phyloP scores from a whole-genome alignment of 192 early-diverging fungal species.

The Gamsiella multidivaricata region DNA sequence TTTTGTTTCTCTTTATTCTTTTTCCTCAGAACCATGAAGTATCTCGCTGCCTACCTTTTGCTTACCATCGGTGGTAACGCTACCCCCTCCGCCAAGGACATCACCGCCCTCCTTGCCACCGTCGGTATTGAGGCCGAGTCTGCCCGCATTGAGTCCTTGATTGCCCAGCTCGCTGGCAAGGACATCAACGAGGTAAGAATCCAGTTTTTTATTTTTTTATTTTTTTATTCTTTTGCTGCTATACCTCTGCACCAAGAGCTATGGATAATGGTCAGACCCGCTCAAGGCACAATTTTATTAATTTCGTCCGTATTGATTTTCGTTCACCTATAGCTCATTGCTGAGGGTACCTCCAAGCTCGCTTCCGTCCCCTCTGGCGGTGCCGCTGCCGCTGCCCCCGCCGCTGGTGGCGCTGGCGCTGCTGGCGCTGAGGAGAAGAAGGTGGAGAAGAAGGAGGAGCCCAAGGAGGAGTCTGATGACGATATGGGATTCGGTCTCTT shows the following conservation, averaged over 20 bases:
- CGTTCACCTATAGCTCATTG: conserved; percentile 74
- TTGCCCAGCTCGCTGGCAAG: conserved; percentile 90
- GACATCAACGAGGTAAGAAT: conserved; percentile 78
- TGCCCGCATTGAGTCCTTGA: conserved; percentile 81
- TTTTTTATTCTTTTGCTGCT: not conserved
- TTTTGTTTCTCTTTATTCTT: conserved; percentile 1
- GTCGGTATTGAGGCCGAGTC: conserved; percentile 94
- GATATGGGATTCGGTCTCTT: conserved; percentile 98
- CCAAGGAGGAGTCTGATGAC: conserved; percentile 90
- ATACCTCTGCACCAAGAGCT: not conserved
- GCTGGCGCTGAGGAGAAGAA: conserved; percentile 53
- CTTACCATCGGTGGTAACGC: conserved; percentile 89
- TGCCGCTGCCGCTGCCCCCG: conserved; percentile 69
- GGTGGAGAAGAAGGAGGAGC: conserved; percentile 90
- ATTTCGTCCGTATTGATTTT: conserved; percentile 1
- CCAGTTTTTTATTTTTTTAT: not conserved
- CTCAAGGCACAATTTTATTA: not conserved
- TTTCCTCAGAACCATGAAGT: conserved; percentile 80
- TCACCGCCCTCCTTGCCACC: conserved; percentile 87
- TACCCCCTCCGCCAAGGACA: conserved; percentile 76
- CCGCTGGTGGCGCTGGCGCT: conserved; percentile 69
- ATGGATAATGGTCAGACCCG: not conserved
- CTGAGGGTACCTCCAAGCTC: conserved; percentile 92
- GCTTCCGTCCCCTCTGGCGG: conserved; percentile 95
- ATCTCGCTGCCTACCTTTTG: conserved; percentile 98